phyloP scores from a whole-genome alignment of 2,329 filamentous ascomycete species.

The Neopestalotiopsis sp. region DNA sequence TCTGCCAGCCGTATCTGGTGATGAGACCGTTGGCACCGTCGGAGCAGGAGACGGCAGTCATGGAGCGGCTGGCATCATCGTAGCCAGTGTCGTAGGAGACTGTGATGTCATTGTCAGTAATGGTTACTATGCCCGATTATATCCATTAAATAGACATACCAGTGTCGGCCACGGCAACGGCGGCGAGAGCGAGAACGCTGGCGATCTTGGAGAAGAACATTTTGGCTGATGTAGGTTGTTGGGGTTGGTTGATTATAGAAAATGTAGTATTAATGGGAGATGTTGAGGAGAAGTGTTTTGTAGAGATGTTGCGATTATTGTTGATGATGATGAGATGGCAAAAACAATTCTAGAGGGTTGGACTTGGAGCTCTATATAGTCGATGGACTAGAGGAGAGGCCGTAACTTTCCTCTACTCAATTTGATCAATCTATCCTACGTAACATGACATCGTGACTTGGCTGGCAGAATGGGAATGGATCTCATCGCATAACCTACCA shows the following conservation, averaged over 20 bases:
- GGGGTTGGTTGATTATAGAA: neutral
- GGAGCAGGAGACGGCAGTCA: constrained; percentile 68
- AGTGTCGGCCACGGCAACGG: constrained; percentile 30
- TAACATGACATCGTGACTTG: constrained; percentile 17
- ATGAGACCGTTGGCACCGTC: constrained; percentile 71
- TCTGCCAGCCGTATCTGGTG: constrained; percentile 63
- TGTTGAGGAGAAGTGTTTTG: neutral
- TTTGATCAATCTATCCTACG: constrained; percentile 8
- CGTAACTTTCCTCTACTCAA: neutral
- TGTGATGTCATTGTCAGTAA: constrained; percentile 33
- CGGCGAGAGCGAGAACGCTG: constrained; percentile 33
- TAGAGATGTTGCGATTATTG: constrained; percentile 3
- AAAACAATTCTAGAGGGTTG: neutral
- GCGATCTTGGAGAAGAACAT: constrained; percentile 37
- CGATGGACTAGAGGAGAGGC: neutral
- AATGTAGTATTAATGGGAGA: neutral
- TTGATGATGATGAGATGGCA: constrained; percentile 4
- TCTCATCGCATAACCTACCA: neutral
- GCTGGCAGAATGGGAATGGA: neutral
- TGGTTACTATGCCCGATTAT: neutral
- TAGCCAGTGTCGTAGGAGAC: constrained; percentile 78
- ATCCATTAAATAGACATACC: constrained; percentile 23
- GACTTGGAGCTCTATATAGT: constrained; percentile 9
- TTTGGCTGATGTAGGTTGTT: constrained; percentile 22
- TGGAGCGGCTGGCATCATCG: constrained; percentile 61